Evolutionary conservation across 2,329 filamentous ascomycete genomes (phyloP).

Genomic region (Claviceps capensis): DNA sequence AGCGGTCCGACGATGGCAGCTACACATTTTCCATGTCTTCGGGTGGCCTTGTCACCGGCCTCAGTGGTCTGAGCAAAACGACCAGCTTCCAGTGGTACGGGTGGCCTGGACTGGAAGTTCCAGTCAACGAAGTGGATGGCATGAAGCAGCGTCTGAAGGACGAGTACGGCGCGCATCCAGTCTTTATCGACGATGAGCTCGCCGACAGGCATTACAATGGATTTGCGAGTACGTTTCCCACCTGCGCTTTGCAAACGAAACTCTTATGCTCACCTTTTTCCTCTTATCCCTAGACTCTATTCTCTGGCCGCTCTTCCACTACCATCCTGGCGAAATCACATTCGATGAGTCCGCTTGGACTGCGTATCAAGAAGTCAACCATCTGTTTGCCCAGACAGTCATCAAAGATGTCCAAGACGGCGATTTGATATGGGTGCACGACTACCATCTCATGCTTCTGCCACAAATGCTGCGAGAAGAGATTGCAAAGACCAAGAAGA

Average conservation of each 20-base stretch:
- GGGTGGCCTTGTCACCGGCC: slow-evolving; percentile 82
- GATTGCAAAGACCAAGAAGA: slow-evolving; percentile 66
- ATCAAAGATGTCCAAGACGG: slow-evolving; percentile 80
- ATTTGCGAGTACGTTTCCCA: slow-evolving; percentile 62
- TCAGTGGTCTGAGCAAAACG: slow-evolving; percentile 82
- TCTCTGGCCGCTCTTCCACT: slow-evolving; percentile 97
- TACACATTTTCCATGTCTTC: slow-evolving; percentile 96
- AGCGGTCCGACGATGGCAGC: slow-evolving; percentile 77
- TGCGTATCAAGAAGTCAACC: slow-evolving; percentile 86
- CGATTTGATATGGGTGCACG: slow-evolving; percentile 94
- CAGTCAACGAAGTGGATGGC: slow-evolving; percentile 61
- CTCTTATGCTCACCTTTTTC: neutral
- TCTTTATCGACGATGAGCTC: slow-evolving; percentile 87
- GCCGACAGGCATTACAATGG: slow-evolving; percentile 96
- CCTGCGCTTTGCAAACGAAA: neutral
- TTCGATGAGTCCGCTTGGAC: slow-evolving; percentile 93
- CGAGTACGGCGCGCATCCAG: slow-evolving; percentile 77
- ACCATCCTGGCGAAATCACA: slow-evolving; percentile 95
- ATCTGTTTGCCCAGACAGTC: slow-evolving; percentile 79
- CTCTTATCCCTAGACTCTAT: slow-evolving; percentile 61
- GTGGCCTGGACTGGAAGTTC: slow-evolving; percentile 88
- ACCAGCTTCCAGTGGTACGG: slow-evolving; percentile 98
- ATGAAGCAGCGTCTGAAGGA: slow-evolving; percentile 71
- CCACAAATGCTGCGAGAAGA: slow-evolving; percentile 91
- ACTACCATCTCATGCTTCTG: slow-evolving; percentile 96